Conservation (phyloP, 768 basidiomycete species). For the Termitomyces sp. region DNA sequence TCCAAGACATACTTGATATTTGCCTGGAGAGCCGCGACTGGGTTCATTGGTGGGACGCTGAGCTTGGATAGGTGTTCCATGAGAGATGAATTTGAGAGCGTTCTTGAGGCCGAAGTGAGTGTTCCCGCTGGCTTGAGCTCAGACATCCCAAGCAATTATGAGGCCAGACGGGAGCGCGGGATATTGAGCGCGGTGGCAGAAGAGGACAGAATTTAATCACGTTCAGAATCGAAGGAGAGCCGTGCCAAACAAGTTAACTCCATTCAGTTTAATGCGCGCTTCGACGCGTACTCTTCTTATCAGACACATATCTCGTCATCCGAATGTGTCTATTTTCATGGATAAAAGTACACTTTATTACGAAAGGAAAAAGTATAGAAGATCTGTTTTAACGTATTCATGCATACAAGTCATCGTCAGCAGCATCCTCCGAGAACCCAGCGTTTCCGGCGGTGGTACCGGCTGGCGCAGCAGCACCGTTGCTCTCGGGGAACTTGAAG, state of each 20-base stretch:
- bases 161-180: background rate
- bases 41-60: conserved; percentile 50
- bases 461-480: conserved; percentile 26
- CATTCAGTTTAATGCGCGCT: background rate
- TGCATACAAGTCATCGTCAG: conserved; percentile 89
- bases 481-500: conserved; percentile 97
- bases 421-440: conserved; percentile 76
- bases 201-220: background rate
- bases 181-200: background rate
- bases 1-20: conserved; percentile 59
- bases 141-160: conserved; percentile 5
- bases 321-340: background rate
- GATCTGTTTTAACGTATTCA: conserved; percentile 25
- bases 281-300: conserved; percentile 3
- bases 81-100: conserved; percentile 56
- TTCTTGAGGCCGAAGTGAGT: conserved; percentile 36
- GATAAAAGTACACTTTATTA: conserved; percentile 4
- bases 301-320: background rate
- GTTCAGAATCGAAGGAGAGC: background rate
- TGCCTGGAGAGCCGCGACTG: conserved; percentile 62
- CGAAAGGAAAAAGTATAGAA: background rate
- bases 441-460: conserved; percentile 50
- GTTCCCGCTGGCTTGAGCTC: conserved; percentile 13
- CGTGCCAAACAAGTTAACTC: background rate
- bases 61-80: conserved; percentile 58